Evolutionary conservation across 2,329 filamentous ascomycete species (phyloP).

Genomic region (Aspergillus brasiliensis): DNA sequence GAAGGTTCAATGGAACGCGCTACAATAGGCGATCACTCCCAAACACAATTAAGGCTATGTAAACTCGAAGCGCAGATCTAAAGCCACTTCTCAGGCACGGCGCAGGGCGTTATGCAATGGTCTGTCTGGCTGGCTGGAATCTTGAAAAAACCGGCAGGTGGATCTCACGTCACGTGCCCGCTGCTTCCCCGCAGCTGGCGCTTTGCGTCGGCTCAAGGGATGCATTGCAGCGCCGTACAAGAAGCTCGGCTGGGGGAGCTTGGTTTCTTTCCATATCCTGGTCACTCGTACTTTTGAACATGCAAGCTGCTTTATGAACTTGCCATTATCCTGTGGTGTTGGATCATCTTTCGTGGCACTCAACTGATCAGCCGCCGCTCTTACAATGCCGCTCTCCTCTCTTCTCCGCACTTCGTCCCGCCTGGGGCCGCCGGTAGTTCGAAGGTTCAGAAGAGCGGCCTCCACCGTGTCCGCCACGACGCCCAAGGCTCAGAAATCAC

Average conservation of each 20-base stretch:
- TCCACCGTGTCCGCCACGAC: conserved; percentile 31
- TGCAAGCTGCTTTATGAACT: conserved; percentile 10
- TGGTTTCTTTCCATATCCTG: neutral
- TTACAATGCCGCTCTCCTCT: conserved; percentile 39
- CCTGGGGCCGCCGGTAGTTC: conserved; percentile 33
- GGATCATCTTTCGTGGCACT: conserved; percentile 4
- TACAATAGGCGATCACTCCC: neutral
- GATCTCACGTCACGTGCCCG: conserved; percentile 23
- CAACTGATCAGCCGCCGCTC: neutral
- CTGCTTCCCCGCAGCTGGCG: conserved; percentile 40
- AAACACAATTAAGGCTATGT: neutral
- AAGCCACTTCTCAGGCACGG: neutral
- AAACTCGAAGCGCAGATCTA: neutral
- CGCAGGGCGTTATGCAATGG: neutral
- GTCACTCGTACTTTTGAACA: conserved; percentile 4
- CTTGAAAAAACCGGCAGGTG: conserved; percentile 5
- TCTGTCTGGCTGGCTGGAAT: neutral
- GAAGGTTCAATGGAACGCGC: neutral
- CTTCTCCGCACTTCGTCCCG: conserved; percentile 45
- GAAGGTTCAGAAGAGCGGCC: conserved; percentile 31
- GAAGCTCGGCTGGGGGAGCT: conserved; percentile 9
- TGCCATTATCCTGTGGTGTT: conserved; percentile 11
- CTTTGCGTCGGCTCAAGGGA: conserved; percentile 40
- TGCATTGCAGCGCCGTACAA: conserved; percentile 9
- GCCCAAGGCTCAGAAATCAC: conserved; percentile 36